phyloP scores from a whole-genome alignment of 2,329 filamentous ascomycete species.

The Aureobasidium musti region DNA sequence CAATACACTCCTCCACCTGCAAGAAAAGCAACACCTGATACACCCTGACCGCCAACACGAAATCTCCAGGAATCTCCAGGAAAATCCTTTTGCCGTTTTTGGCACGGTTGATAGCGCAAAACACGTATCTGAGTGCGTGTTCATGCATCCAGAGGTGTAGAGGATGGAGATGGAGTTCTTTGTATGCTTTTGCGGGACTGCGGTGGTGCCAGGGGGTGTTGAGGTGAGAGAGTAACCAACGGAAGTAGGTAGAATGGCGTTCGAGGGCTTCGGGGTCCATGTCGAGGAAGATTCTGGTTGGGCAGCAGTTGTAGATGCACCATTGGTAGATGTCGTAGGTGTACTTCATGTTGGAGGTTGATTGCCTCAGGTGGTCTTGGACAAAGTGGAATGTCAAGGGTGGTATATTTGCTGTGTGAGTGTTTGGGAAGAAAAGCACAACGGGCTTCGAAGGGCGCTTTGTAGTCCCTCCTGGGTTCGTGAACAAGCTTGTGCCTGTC shows the following conservation, averaged over 20 bases:
- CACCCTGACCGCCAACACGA: neutral
- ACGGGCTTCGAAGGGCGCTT: neutral
- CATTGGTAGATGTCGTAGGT: slow-evolving; percentile 7
- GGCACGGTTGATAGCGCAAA: neutral
- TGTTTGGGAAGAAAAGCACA: neutral
- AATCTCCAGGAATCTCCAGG: neutral
- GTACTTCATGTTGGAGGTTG: neutral
- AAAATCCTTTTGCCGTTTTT: slow-evolving; percentile 8
- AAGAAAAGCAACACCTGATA: neutral
- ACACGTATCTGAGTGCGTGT: neutral
- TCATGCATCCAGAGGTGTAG: neutral
- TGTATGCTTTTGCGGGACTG: neutral
- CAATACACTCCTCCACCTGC: slow-evolving; percentile 12
- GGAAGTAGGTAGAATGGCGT: neutral
- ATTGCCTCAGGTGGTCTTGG: no score
- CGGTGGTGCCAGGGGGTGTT: neutral
- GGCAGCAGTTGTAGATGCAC: neutral
- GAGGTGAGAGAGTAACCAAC: neutral
- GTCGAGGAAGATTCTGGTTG: neutral
- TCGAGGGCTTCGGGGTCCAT: neutral
- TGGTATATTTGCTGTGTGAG: neutral
- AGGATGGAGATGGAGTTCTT: neutral
- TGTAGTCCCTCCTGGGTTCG: neutral
- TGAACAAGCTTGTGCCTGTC: neutral
- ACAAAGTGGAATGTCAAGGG: no score